These are phyloP conservation scores for Starmera dryadoides DNA, from an alignment of 805 yeast genomes.

Conservation along the genomic window DNA sequence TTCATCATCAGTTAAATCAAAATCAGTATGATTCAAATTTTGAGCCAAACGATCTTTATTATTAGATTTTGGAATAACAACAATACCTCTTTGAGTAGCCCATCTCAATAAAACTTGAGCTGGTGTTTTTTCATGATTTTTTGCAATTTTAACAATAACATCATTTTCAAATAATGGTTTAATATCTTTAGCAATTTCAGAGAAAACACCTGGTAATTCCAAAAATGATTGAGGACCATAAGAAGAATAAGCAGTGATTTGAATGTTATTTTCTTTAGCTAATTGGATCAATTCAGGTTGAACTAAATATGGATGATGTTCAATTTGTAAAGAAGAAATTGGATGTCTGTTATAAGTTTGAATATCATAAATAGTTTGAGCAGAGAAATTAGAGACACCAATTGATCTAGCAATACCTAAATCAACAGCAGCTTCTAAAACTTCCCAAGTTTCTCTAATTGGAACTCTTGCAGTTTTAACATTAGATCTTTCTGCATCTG, in stretches of 20 bases:
- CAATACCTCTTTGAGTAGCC: slow-evolving; percentile 75
- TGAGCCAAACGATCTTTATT: slow-evolving; percentile 53
- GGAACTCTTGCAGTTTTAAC: slow-evolving; percentile 35
- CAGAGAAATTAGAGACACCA: slow-evolving; percentile 46
- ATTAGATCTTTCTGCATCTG: slow-evolving; percentile 33
- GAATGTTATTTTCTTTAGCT: slow-evolving; percentile 50
- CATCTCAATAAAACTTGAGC: slow-evolving; percentile 74
- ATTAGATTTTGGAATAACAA: slow-evolving; percentile 81
- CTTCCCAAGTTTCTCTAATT: slow-evolving; percentile 43
- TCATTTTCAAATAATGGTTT: slow-evolving; percentile 54
- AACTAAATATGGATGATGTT: slow-evolving; percentile 87
- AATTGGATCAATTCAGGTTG: slow-evolving; percentile 59
- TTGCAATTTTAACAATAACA: slow-evolving; percentile 46
- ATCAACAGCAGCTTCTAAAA: slow-evolving; percentile 38
- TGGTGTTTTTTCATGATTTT: slow-evolving; percentile 44
- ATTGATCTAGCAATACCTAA: slow-evolving; percentile 39
- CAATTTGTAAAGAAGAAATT: slow-evolving; percentile 62
- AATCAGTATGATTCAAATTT: slow-evolving; percentile 52
- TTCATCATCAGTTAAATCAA: slow-evolving; percentile 46
- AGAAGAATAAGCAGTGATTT: slow-evolving; percentile 73
- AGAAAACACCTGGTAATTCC: slow-evolving; percentile 49
- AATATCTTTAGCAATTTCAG: slow-evolving; percentile 41
- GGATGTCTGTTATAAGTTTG: slow-evolving; percentile 36
- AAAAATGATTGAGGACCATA: slow-evolving; percentile 81
- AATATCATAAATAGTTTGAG: slow-evolving; percentile 38